Evolutionary conservation across 139 green algal genomes (phyloP), one percentile per base, ranked within the genome.

Genomic region (Yamagishiella unicocca): DNA sequence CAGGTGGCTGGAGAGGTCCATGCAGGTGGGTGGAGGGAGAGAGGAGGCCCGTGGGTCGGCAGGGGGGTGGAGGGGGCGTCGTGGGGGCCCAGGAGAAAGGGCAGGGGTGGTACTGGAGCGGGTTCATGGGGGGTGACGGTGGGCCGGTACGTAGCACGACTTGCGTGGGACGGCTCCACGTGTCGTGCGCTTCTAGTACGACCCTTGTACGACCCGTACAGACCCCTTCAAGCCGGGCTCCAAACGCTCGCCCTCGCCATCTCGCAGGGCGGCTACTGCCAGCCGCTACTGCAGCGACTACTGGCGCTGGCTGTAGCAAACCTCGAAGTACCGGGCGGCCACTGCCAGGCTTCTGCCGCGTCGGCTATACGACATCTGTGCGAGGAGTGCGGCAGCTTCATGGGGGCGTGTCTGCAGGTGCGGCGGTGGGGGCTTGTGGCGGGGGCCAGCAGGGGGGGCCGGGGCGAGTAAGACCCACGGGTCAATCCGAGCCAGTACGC

Each of bases 301-400:
- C 45, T 87, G 45, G 81, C 27, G 7, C 46, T 87, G 64, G 81
- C 66, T 35, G 81, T 87, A 25, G 12, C 31, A 12, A 31, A 40
- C 64, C 45, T 87, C 31, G 81, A 78, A 22, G 4, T 70, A 22
- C 45, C 29, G n/a, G 7, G n/a, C 14, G 33, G 43, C 1, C 33
- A 46, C 64, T 87, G 64, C 81, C 64, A 68, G 81, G 43, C 81
- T 9, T 64, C 81, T 24, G 88, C 87, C 3, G 93, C 93, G 3
- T 64, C 88, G 2, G 95, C 94, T 35, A 74, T 97, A 43, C 88
- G 90, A 14, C 76, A 93, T 40, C 53, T 97, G 17, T 97, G 93
- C 62, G 89, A 96, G 50, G 88, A 89, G 46, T 96, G 93, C 78
- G 91, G 90, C 10, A 24, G 46, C 14, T 84, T 91, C 71, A 89